Base-by-base conservation (phyloP, 805 yeast species). In the Myxozyma sirexii region DNA sequence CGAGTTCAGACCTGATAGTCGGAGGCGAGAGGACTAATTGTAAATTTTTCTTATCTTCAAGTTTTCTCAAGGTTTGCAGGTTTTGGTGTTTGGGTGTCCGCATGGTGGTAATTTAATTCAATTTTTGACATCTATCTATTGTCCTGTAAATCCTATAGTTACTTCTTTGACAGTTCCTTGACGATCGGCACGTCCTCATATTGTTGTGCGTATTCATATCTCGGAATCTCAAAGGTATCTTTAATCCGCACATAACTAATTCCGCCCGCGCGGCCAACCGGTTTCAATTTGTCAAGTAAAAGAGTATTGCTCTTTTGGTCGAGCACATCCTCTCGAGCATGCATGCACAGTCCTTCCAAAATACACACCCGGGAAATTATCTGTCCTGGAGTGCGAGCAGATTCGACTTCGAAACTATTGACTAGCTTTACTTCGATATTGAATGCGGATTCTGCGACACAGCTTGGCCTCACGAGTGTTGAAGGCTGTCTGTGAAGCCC, bases 361-460 rank as follows among this genome's bases (percentile, higher is more conserved):
- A 83, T 73, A 13, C 73, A 67, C 19, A 79, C 64, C 0, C 76
- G 72, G 2, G 83, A 81, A 0, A 80, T 72, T 8, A 56, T 61
- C 37, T 59, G 69, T 12, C 68, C 70, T 10, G 65, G 47, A 23
- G 59, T 17, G 23, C 44, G 45, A 0, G 63, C 55, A 0, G 85
- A 78, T 19, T 62, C 71, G 78, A 80, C 80, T 12, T 78, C 78
- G 63, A 80, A 82, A 3, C 68, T 59, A 43, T 75, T 73, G 17
- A 82, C 59, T 41, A 83, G 71, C 67, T 79, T 83, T 31, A 80
- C 55, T 69, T 84, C 89, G 13, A 84, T 65, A 6, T 84, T 79
- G 66, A 85, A 83, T 4, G 84, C 86, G 47, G 84, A 78, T 62
- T 85, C 88, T 0, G 82, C 84, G 4, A 85, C 88, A 66, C 79